These are phyloP conservation scores for Fusarium sp. DNA, from an alignment of 2,329 filamentous ascomycete species.

Conservation along the genomic window DNA sequence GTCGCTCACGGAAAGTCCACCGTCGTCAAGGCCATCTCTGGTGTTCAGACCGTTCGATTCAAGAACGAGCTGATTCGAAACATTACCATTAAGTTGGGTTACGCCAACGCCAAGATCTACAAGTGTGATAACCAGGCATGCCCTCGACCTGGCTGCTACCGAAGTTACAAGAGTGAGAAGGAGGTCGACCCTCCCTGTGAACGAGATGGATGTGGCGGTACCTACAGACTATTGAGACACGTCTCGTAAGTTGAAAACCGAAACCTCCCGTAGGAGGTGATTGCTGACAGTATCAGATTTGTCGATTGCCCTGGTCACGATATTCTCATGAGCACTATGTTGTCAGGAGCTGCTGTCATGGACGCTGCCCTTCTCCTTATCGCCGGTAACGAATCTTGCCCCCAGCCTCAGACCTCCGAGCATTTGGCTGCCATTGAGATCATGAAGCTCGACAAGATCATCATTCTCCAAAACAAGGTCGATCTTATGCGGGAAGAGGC, in stretches of 20 bases:
- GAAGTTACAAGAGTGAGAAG: constrained; percentile 98
- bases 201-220: constrained; percentile 88
- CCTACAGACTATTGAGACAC: constrained; percentile 88
- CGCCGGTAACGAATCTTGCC: constrained; percentile 97
- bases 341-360: constrained; percentile 99
- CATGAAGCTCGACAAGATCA: constrained; percentile 99
- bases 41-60: constrained; percentile 98
- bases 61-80: constrained; percentile 99
- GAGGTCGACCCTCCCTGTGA: constrained; percentile 97
- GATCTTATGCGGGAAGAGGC: constrained; percentile 97
- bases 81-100: constrained; percentile 99
- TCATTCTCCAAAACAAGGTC: constrained; percentile 99
- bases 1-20: constrained; percentile 99
- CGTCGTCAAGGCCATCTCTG: constrained; percentile 98
- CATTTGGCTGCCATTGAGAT: constrained; percentile 99
- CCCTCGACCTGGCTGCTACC: constrained; percentile 93
- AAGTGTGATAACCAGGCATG: constrained; percentile 94
- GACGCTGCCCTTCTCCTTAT: constrained; percentile 96
- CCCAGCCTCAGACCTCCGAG: constrained; percentile 97
- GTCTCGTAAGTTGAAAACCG: constrained; percentile 76
- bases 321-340: constrained; percentile 99
- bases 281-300: constrained; percentile 68
- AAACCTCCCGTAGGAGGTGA: neutral
- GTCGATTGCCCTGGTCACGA: constrained; percentile 99
- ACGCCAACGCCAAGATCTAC: constrained; percentile 99